Base-by-base conservation (phyloP, 2,329 filamentous ascomycete genomes). In the Fusarium veterinarium region DNA sequence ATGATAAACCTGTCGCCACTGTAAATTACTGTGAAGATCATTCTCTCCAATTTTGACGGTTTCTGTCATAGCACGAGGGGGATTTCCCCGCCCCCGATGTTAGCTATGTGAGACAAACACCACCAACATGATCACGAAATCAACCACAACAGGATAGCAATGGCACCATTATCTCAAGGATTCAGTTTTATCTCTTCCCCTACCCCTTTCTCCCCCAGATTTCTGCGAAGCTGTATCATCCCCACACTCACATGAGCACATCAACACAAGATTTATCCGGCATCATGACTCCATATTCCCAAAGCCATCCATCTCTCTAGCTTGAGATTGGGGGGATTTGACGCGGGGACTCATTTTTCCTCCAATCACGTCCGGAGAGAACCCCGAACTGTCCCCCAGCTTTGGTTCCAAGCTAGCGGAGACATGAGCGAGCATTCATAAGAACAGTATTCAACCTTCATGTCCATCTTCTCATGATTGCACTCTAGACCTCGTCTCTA, bases 281-380 rank as follows among this genome's bases (percentile, higher is more conserved):
- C 51, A 70, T 72, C 71, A 72, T 73, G 70, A 71, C 71, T 70
- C 71, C 66, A 71, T 71, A 28, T 45, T 56, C 17, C 38, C n/a
- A 60, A 58, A 48, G 33, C 57, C 49, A 38, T 66, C 46, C 55
- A 3, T 30, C 30, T 55, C 48, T 62, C 46, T 41, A 52, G 55
- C 61, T 52, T 37, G 55, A 70, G 40, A 71, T 77, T 77, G 76
- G 76, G 74, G 75, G 75, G 67, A 68, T 49, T 63, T 38, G 12
- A 46, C 31, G 55, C 64, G 64, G 69, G 51, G 49, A 48, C 59
- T 68, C 58, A 61, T 60, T 71, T 75, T 76, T 74, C 78, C 78
- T 78, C 78, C 78, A 79, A 79, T 79, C 60, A 72, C 40, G 60
- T 56, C 48, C 76, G 76, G 74, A 35, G 41, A 73, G 76, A 76